These are phyloP conservation scores for Pterocarpus santalinus DNA, from an alignment of 306 rosid species.

Conservation along the genomic window DNA sequence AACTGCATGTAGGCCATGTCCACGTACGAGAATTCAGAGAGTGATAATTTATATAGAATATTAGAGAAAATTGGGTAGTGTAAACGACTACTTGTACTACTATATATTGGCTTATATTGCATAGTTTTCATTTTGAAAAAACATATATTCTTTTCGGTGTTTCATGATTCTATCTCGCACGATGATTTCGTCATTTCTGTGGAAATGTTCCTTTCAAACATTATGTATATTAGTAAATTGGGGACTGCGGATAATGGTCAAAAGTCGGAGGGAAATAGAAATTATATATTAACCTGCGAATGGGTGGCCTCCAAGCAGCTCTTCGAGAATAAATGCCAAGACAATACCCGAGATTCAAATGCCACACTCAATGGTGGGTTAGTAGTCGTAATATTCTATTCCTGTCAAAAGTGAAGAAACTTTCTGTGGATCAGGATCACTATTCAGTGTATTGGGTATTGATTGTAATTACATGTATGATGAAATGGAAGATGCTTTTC, in stretches of 20 bases:
- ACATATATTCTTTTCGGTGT: background rate
- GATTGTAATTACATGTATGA: background rate
- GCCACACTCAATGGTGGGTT: slow-evolving; percentile 11
- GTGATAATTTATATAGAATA: background rate
- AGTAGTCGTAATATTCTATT: slow-evolving; percentile 24
- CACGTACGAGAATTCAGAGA: background rate
- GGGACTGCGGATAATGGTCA: background rate
- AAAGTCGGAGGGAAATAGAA: background rate
- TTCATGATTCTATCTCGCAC: background rate
- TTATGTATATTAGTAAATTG: background rate
- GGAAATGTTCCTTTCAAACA: slow-evolving; percentile 11
- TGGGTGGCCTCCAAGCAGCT: background rate
- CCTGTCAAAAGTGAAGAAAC: slow-evolving; percentile 35
- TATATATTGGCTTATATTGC: too few species aligned
- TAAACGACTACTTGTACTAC: too few species aligned
- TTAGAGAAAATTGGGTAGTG: background rate
- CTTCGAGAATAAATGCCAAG: slow-evolving; percentile 30
- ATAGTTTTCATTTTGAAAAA: background rate
- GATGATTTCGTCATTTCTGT: background rate
- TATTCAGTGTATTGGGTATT: background rate
- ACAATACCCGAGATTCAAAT: background rate
- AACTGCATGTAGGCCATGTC: background rate
- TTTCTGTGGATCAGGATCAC: background rate
- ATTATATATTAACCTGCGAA: background rate
- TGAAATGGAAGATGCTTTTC: too few species aligned